These are phyloP conservation scores for Adiantum capillusveneris DNA, from an alignment of 75 land plant species.

Conservation along the genomic window DNA sequence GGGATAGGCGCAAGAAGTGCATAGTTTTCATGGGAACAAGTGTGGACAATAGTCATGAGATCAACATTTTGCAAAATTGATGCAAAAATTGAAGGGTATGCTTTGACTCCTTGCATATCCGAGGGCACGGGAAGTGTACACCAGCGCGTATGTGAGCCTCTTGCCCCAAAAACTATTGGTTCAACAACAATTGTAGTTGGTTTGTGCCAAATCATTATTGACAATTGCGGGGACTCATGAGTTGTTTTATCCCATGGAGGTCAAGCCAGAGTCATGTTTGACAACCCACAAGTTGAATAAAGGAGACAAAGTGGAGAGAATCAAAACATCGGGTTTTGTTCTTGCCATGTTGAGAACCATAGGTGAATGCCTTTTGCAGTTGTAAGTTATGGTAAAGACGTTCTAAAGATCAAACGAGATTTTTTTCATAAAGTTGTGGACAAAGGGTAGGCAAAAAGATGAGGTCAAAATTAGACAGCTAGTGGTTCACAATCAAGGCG, in stretches of 20 bases:
- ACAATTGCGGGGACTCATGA: conserved; percentile 68
- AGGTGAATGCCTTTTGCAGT: no score
- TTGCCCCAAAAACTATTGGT: conserved; percentile 42
- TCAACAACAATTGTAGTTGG: conserved; percentile 59
- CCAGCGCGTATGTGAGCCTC: conserved; percentile 12
- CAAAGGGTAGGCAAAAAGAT: no score
- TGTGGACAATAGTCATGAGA: conserved; percentile 17
- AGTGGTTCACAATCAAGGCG: no score
- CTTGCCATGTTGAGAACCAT: conserved; percentile 77
- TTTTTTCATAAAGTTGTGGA: no score
- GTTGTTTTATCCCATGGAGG: conserved; percentile 54
- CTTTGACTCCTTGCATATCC: not conserved
- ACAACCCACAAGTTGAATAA: conserved; percentile 64
- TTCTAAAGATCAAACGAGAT: no score
- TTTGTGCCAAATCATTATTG: conserved; percentile 44
- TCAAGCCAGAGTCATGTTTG: conserved; percentile 33
- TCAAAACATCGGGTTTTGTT: conserved; percentile 59
- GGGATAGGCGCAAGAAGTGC: not conserved
- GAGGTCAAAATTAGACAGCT: no score
- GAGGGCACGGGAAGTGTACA: not conserved
- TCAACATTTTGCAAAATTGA: conserved; percentile 26
- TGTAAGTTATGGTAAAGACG: no score
- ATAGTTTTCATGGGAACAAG: conserved; percentile 5
- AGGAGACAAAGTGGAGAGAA: conserved; percentile 49
- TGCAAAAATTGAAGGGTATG: conserved; percentile 25